Percentiles rank a stretch among this genome's conserved stretches.
Conservation (phyloP, 805 yeast genomes). For the Starmerella etchellsii region DNA sequence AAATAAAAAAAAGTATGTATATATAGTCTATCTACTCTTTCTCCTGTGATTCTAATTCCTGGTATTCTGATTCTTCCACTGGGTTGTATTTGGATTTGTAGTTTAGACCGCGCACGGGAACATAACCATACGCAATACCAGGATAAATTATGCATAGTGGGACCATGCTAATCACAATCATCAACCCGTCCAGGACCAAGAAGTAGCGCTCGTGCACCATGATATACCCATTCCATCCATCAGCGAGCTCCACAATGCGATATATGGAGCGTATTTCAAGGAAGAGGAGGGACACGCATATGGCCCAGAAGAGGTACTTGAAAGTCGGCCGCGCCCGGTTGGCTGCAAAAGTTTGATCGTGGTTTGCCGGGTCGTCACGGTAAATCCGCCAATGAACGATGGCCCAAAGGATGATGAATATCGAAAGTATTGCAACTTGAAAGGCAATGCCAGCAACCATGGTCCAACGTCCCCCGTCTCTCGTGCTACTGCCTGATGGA, state of each 20-base stretch:
- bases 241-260: constrained; percentile 56
- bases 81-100: constrained; percentile 5
- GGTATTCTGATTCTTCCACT: no score
- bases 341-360: constrained; percentile 14
- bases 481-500: constrained; percentile 24
- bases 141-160: constrained; percentile 49
- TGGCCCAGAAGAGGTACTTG: constrained; percentile 21
- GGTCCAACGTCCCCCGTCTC: constrained; percentile 54
- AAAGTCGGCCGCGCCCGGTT: constrained; percentile 18
- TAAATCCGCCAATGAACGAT: constrained; percentile 27
- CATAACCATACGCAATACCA: constrained; percentile 38
- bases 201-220: constrained; percentile 49
- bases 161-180: constrained; percentile 41
- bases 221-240: constrained; percentile 59
- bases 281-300: constrained; percentile 33
- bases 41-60: background rate
- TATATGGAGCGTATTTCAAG: constrained; percentile 58
- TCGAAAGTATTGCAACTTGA: constrained; percentile 57
- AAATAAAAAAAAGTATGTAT: background rate
- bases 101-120: constrained; percentile 21
- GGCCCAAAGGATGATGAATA: constrained; percentile 42
- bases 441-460: constrained; percentile 70
- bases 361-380: constrained; percentile 4
- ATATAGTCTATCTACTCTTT: background rate
- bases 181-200: constrained; percentile 47